Base-by-base conservation (phyloP, 2,329 filamentous ascomycete genomes). In the Cercospora sesami region DNA sequence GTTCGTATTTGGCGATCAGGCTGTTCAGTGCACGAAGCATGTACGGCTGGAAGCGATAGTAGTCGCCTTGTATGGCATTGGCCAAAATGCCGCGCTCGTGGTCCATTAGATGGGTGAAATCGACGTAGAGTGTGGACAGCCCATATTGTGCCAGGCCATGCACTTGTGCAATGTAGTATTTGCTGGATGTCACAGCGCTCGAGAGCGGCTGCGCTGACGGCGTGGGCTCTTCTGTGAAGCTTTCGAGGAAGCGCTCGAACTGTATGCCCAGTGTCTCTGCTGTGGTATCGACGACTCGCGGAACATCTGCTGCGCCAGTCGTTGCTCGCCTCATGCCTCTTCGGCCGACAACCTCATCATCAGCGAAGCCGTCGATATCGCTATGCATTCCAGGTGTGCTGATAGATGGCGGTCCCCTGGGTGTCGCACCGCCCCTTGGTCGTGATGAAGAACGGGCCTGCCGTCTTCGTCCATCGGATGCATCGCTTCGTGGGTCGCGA, bases 11-110 rank as follows among this genome's bases (percentile, higher is more conserved):
- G 73, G 92, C 90, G 74, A 99, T 96, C 80, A 96, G 88, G 76
- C 93, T 96, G 82, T 99, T 93, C 53, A 99, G 84, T 28, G 91
- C 94, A 71, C 91, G 89, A 23, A 91, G 93, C 75, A 99, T 87
- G 79, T 95, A 99, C 2, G 95, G 95, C 26, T 96, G 86, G 78
- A 97, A 97, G 73, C 95, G 92, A 80, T 97, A 98, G 83, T 97
- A 98, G 77, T 96, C 91, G 74, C 89, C 90, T 72, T 93, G 90
- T 70, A 98, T 91, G 61, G 93, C 94, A 69, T 92, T 90, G 51
- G 94, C 93, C 63, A 99, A 83, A 67, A 91, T 89, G 63, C 91
- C 92, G 73, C 94, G 91, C 75, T 91, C 89, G 79, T 90, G 90
- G 39, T 88, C 86, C 66, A 89, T 86, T 31, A 99, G 83, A 79